Conservation (phyloP, 179 eudicot species). For the Beta lomatogona region DNA sequence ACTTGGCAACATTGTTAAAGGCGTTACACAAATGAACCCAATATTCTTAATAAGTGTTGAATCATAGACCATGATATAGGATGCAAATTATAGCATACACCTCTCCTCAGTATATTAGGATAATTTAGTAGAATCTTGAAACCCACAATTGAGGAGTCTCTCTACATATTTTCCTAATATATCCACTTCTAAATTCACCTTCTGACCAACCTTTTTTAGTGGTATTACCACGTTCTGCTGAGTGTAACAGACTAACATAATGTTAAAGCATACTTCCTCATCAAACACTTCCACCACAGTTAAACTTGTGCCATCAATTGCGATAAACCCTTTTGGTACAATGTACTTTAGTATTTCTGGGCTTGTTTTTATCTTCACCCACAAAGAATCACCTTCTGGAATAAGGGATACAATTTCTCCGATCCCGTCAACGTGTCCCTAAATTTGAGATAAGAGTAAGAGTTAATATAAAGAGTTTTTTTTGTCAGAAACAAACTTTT, state of each 20-base stretch:
- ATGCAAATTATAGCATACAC: too few species aligned
- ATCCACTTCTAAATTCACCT: conserved; percentile 97
- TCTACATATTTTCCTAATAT: conserved; percentile 93
- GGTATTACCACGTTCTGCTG: conserved; percentile 92
- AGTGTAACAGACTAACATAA: conserved; percentile 90
- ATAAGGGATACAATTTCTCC: conserved; percentile 62
- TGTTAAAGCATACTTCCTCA: conserved; percentile 72
- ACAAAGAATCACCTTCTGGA: conserved; percentile 77
- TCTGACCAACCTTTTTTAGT: conserved; percentile 76
- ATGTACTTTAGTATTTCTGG: conserved; percentile 75
- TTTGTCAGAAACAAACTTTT: too few species aligned
- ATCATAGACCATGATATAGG: too few species aligned
- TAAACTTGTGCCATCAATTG: conserved; percentile 94
- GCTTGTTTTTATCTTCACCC: conserved; percentile 80
- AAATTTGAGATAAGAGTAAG: neutral
- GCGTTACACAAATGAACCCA: too few species aligned
- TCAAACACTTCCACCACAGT: conserved; percentile 93
- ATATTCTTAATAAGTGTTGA: too few species aligned
- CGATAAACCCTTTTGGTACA: conserved; percentile 88
- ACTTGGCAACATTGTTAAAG: too few species aligned
- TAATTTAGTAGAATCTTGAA: neutral
- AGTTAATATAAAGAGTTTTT: too few species aligned
- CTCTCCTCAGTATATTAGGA: neutral
- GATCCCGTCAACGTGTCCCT: conserved; percentile 96
- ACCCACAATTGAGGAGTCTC: conserved; percentile 51